A percentile compares a stretch with the other conserved stretches of the same genome.
These are phyloP conservation scores for Rhizophora apiculata DNA, from an alignment of 345 rosid genomes.

Conservation along the genomic window DNA sequence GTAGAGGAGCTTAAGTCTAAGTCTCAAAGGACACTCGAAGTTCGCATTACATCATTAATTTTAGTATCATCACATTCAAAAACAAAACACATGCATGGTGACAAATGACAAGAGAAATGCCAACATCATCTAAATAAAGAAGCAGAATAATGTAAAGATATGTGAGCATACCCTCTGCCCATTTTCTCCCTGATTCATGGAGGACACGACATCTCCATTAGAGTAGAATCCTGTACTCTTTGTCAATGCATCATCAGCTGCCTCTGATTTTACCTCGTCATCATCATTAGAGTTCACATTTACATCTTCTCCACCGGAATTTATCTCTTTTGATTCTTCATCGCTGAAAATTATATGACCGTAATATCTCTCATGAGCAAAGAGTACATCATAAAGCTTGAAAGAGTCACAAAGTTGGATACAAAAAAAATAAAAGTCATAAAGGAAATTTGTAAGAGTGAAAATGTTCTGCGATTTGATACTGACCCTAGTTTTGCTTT, in stretches of 20 bases:
- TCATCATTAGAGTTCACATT: constrained; percentile 19
- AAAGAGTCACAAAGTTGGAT: background rate
- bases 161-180: constrained; percentile 26
- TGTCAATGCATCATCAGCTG: constrained; percentile 18
- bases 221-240: constrained; percentile 20
- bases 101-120: no score
- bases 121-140: background rate
- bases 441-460: background rate
- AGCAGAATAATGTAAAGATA: background rate
- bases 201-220: constrained; percentile 27
- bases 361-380: background rate
- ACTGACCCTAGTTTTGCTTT: constrained; percentile 40
- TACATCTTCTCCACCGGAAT: constrained; percentile 17
- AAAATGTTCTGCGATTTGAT: background rate
- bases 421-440: background rate
- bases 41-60: no score
- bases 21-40: no score
- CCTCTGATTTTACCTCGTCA: constrained; percentile 33
- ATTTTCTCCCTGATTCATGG: constrained; percentile 19
- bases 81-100: no score
- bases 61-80: no score
- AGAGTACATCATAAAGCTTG: background rate
- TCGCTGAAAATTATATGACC: constrained; percentile 28
- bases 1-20: no score
- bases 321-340: constrained; percentile 25